These are phyloP conservation scores for Suaeda aralocaspica DNA, from an alignment of 148 eudicot species.

Conservation along the genomic window DNA sequence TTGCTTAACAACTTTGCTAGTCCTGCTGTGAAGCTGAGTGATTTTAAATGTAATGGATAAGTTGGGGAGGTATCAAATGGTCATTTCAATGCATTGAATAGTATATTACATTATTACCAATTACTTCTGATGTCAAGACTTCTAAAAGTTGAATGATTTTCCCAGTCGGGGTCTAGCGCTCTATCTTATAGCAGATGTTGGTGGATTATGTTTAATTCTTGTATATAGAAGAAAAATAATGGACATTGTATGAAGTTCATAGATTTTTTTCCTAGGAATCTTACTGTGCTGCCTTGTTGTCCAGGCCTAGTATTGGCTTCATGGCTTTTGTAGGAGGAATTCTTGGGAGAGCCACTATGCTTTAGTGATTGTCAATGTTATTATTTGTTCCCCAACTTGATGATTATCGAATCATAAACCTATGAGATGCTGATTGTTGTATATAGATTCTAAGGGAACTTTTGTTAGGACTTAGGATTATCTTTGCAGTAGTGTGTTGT, in stretches of 20 bases:
- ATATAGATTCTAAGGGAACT: conserved; percentile 7
- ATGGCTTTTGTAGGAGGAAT: not conserved
- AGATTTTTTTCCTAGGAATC: not conserved
- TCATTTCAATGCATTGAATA: not conserved
- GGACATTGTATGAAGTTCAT: not conserved
- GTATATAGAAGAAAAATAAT: not conserved
- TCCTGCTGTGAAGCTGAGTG: not conserved
- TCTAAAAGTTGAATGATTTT: not conserved
- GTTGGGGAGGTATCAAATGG: not conserved
- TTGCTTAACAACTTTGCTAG: not conserved
- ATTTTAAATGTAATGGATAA: not conserved
- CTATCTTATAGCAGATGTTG: not conserved
- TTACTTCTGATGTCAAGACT: not conserved
- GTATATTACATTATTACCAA: not conserved
- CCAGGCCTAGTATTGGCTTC: not conserved
- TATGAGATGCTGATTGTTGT: not conserved
- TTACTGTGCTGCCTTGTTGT: not conserved
- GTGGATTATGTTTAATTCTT: not conserved
- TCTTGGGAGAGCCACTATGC: not conserved
- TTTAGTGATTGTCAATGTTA: not conserved
- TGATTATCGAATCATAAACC: conserved; percentile 10
- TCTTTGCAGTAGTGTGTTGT: not conserved
- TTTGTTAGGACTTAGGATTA: not conserved
- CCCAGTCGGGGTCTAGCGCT: not conserved
- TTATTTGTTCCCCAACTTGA: not conserved